phyloP scores from a whole-genome alignment of 345 rosid species.

The Murraya koenigii region DNA sequence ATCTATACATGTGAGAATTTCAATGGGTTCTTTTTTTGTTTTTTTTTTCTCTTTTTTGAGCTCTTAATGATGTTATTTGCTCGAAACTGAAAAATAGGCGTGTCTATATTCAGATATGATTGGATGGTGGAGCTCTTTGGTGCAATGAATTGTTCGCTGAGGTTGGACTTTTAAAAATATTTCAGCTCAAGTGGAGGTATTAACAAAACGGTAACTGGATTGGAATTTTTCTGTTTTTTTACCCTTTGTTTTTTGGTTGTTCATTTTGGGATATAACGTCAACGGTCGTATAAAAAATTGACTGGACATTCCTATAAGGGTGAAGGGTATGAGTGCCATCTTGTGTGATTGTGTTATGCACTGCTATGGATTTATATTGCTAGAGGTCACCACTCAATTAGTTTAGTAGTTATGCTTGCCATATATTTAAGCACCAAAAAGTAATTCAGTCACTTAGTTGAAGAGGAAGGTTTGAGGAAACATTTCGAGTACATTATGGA shows the following conservation, averaged over 20 bases:
- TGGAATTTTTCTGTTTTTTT: background rate
- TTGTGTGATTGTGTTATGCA: too few species aligned
- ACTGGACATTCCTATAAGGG: background rate
- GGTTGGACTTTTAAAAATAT: conserved; percentile 47
- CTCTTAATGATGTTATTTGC: background rate
- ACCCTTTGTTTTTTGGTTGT: background rate
- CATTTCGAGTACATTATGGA: background rate
- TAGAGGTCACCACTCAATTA: background rate
- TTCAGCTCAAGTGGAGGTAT: conserved; percentile 39
- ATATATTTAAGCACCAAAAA: background rate
- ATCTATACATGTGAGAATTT: conserved; percentile 23
- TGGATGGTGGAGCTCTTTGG: conserved; percentile 34
- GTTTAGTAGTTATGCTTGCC: background rate
- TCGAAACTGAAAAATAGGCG: background rate
- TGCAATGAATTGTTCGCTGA: conserved; percentile 38
- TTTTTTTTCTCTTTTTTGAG: too few species aligned
- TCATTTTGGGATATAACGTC: background rate
- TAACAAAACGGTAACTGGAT: conserved; percentile 36
- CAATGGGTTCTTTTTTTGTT: background rate
- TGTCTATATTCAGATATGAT: conserved; percentile 29
- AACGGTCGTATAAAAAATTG: background rate
- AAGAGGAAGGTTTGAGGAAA: background rate
- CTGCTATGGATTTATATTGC: too few species aligned
- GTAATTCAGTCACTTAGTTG: background rate
- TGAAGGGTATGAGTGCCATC: too few species aligned